Conservation (phyloP, 805 yeast genomes). For the Candida corydali region DNA sequence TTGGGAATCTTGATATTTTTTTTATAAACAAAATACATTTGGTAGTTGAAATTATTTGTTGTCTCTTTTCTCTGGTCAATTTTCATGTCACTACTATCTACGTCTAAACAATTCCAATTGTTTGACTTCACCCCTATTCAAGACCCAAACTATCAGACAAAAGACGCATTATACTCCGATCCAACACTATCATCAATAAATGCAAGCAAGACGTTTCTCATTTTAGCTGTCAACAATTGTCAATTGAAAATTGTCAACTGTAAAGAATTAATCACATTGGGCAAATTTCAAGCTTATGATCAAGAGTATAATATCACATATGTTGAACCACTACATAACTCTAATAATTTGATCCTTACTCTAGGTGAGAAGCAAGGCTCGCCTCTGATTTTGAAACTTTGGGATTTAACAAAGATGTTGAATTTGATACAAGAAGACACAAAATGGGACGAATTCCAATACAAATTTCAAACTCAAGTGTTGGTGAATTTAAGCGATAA, state of each 20-base stretch:
- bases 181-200: slow-evolving; percentile 63
- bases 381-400: slow-evolving; percentile 65
- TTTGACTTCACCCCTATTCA: slow-evolving; percentile 78
- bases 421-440: slow-evolving; percentile 9
- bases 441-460: slow-evolving; percentile 17
- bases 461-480: slow-evolving; percentile 56
- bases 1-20: not conserved
- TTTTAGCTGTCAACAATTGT: slow-evolving; percentile 54
- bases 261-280: slow-evolving; percentile 39
- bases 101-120: slow-evolving; percentile 83
- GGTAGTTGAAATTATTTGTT: slow-evolving; percentile 2
- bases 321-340: slow-evolving; percentile 43
- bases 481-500: slow-evolving; percentile 61
- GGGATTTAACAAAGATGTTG: slow-evolving; percentile 60
- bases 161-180: slow-evolving; percentile 72
- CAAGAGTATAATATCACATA: slow-evolving; percentile 60
- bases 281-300: slow-evolving; percentile 62
- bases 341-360: slow-evolving; percentile 56
- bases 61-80: not conserved
- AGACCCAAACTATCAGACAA: slow-evolving; percentile 71
- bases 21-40: slow-evolving; percentile 1
- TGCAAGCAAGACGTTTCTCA: slow-evolving; percentile 49
- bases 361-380: slow-evolving; percentile 72
- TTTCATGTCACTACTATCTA: slow-evolving; percentile 11
- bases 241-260: slow-evolving; percentile 53